Conservation (phyloP, 2,329 filamentous ascomycete genomes). For the Talaromyces islandicus region DNA sequence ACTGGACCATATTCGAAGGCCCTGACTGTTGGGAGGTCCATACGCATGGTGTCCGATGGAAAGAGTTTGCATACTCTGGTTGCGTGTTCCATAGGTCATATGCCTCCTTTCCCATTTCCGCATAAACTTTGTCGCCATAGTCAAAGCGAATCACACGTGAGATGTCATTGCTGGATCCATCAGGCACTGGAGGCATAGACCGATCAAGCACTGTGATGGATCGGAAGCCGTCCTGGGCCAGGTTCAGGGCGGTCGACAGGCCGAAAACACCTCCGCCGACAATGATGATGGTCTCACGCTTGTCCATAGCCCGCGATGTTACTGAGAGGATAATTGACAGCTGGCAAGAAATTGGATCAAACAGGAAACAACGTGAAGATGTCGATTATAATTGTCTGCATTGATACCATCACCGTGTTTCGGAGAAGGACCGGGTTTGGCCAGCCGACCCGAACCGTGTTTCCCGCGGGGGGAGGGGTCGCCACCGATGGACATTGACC, state of each 20-base stretch:
- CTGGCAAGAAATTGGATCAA: background rate
- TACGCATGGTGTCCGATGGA: background rate
- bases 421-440: background rate
- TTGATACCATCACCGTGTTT: background rate
- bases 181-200: constrained; percentile 14
- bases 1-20: background rate
- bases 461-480: background rate
- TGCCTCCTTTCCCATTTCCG: background rate
- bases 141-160: constrained; percentile 20
- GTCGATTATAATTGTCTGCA: background rate
- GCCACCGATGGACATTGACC: background rate
- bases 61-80: background rate
- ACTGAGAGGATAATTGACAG: background rate
- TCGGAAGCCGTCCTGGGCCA: constrained; percentile 20
- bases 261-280: constrained; percentile 23
- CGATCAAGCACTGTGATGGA: constrained; percentile 15
- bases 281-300: constrained; percentile 54
- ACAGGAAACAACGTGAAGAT: background rate
- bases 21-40: background rate
- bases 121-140: background rate
- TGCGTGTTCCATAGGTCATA: background rate
- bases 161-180: constrained; percentile 26
- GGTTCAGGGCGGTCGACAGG: constrained; percentile 36
- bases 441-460: background rate
- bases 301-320: background rate